Base-by-base conservation (phyloP, 257 asterid species). In the Coffea eugenioides region DNA sequence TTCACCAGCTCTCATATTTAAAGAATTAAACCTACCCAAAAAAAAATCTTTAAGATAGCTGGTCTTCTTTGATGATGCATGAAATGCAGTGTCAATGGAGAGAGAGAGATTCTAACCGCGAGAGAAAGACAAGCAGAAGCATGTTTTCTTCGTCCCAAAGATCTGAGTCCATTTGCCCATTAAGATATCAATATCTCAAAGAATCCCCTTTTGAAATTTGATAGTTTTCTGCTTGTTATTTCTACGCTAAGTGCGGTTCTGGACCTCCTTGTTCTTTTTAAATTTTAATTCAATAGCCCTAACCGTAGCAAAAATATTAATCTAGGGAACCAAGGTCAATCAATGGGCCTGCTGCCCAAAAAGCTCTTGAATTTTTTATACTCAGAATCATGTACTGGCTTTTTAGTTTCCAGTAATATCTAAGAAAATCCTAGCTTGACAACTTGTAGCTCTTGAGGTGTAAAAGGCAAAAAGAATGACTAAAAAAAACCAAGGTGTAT, bases 91-190 rank as follows among this genome's bases (percentile, higher is more conserved):
- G 92, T 91, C 94, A 89, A 91, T 87, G 90, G 90, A 84, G 85
- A 88, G 89, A 86, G 76, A 79, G 85, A 90, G 89, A 89, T 86
- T 90, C 92, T 85, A 79, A 65, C 45, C 73, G 77, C 1, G 78
- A 84, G 91, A 92, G 91, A 88, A 82, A 87, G 97, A 93, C 97
- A 90, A 90, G 81, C 94, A 92, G 92, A 93, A 89, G 79, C 85
- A 84, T 86, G 89, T 77, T 84, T 87, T 82, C 88, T 86, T 87
- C 89, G 25, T 83, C 92, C 87, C 90, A 88, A 92, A 92, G 90
- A 92, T 92, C 91, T 84, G 93, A 65, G 70, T 64, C 39, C 69
- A 25, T 25, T 27, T 64, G 74, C 64, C 73, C 16, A 80, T 78
- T 52, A 85, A 84, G 72, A 80, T 69, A 56, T 76, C 74, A 76